Base-by-base conservation (phyloP, 2,329 filamentous ascomycete species). In the Nemania sp. region DNA sequence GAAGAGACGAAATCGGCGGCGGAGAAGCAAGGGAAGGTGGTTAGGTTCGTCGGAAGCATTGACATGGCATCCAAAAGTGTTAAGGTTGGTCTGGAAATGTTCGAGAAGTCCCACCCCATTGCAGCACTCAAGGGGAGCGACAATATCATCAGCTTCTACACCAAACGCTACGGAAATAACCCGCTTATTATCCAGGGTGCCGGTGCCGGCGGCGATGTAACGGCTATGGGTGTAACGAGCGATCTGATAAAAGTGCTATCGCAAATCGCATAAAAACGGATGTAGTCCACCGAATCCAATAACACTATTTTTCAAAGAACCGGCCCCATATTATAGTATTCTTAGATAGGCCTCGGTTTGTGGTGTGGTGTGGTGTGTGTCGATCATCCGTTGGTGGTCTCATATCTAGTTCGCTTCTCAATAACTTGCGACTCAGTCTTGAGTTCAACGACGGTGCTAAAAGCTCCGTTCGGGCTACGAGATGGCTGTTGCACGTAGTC, bases 111-210 rank as follows among this genome's bases (percentile, higher is more conserved):
- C 68, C 93, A 97, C 78, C 93, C 96, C 13, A 98, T 99, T 82
- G 96, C 96, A 15, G 92, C 92, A 55, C 86, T 99, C 66, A 97
- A 97, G 87, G 96, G 96, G 41, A 98, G 94, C 80, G 96, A 98
- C 80, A 99, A 99, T 84, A 97, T 99, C 79, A 97, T 99, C 79
- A 97, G 91, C 85, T 98, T 99, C 85, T 97, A 98, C 82, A 99
- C 96, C 5, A 92, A 97, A 86, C 88, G 96, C 76, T 99, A 99
- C 78, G 94, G 94, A 66, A 87, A 85, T 78, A 97, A 95, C 81
- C 94, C 96, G 51, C 85, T 99, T 70, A 97, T 98, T 78, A 89
- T 99, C 71, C 95, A 98, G 83, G 96, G 96, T 67, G 94, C 93
- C 41, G 96, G 94, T 69, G 96, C 96, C 27, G 96, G 96, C 74